Percentiles rank a stretch among this genome's conserved stretches.
phyloP scores from a whole-genome alignment of 2,329 filamentous ascomycete genomes.

The Trichoderma polysporum region DNA sequence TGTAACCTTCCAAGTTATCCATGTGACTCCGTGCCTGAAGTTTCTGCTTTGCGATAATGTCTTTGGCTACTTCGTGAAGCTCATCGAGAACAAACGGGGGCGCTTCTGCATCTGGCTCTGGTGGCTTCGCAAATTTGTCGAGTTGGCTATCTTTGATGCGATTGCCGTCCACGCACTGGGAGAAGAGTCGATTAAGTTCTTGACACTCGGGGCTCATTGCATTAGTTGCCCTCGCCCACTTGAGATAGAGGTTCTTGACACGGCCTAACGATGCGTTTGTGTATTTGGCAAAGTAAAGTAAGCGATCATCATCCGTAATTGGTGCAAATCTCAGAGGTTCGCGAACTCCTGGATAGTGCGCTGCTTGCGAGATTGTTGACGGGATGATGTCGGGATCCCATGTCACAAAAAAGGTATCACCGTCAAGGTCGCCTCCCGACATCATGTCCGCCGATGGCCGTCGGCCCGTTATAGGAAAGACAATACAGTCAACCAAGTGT shows the following conservation, averaged over 20 bases:
- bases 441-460: conserved; percentile 42
- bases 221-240: conserved; percentile 39
- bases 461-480: conserved; percentile 39
- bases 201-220: conserved; percentile 41
- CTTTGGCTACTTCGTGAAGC: conserved; percentile 33
- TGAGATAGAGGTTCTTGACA: conserved; percentile 43
- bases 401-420: conserved; percentile 43
- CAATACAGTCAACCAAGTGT: conserved; percentile 42
- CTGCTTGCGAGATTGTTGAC: conserved; percentile 35
- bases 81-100: conserved; percentile 39
- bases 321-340: conserved; percentile 37
- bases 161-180: conserved; percentile 43
- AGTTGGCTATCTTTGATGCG: conserved; percentile 36
- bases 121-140: conserved; percentile 33
- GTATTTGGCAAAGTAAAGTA: conserved; percentile 42
- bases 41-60: conserved; percentile 20
- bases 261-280: conserved; percentile 39
- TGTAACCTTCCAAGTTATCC: conserved; percentile 24
- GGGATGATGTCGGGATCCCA: conserved; percentile 44
- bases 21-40: background rate
- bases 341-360: conserved; percentile 40
- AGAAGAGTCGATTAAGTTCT: conserved; percentile 43
- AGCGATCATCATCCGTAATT: conserved; percentile 39
- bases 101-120: conserved; percentile 24
- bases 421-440: conserved; percentile 44